Evolutionary conservation across 345 rosid species (phyloP).

Genomic region (Anastatica hierochuntica): DNA sequence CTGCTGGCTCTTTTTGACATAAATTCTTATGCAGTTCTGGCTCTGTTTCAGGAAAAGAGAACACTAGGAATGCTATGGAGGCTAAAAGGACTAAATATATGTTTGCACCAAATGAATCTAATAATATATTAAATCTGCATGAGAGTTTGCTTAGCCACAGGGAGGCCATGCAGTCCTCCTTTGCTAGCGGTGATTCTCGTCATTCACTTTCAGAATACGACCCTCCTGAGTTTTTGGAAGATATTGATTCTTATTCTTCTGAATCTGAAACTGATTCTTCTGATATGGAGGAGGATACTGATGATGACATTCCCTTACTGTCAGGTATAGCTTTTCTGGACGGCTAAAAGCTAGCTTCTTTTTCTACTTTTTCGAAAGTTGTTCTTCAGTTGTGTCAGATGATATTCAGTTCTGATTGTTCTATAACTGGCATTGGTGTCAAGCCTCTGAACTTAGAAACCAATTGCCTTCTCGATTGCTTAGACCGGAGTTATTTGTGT

Average conservation of each 20-base stretch:
- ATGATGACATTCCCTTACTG: constrained; percentile 47
- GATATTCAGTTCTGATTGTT: too few species aligned
- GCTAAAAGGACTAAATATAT: constrained; percentile 55
- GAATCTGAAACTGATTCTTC: constrained; percentile 71
- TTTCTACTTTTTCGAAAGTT: neutral
- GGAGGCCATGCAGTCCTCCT: constrained; percentile 37
- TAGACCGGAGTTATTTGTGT: neutral
- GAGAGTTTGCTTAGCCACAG: constrained; percentile 36
- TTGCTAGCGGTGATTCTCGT: constrained; percentile 34
- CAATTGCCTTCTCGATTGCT: neutral
- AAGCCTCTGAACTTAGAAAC: neutral
- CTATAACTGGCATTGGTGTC: constrained; percentile 1
- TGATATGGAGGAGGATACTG: constrained; percentile 74
- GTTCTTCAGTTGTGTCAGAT: neutral
- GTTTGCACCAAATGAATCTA: constrained; percentile 40
- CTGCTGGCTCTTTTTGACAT: constrained; percentile 21
- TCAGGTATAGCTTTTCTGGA: too few species aligned
- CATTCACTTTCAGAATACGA: constrained; percentile 33
- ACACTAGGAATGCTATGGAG: constrained; percentile 31
- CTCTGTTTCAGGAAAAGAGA: constrained; percentile 52
- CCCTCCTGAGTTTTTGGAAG: constrained; percentile 48
- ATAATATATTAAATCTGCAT: constrained; percentile 45
- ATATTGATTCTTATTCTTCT: constrained; percentile 44
- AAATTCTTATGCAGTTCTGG: constrained; percentile 21
- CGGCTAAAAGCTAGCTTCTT: constrained; percentile 7